phyloP scores from a whole-genome alignment of 140 eudicot species.

The Oenanthe javanica region DNA sequence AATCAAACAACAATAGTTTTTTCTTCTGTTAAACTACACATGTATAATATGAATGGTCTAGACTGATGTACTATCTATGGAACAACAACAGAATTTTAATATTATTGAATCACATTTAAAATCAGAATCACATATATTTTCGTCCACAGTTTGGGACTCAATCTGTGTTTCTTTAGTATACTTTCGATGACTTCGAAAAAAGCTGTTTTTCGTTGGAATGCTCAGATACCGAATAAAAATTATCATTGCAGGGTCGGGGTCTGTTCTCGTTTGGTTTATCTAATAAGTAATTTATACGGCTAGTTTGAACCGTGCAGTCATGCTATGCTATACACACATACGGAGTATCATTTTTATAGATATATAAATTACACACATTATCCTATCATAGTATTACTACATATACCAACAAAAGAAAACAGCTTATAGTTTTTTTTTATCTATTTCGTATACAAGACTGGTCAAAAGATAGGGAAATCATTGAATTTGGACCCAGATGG shows the following conservation, averaged over 20 bases:
- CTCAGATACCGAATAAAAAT: neutral
- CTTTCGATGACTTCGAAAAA: neutral
- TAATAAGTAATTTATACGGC: too few species aligned
- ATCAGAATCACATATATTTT: neutral
- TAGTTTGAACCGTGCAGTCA: too few species aligned
- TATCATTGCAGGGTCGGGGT: neutral
- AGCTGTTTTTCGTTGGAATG: neutral
- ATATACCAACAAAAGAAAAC: too few species aligned
- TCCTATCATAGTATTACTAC: too few species aligned
- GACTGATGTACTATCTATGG: neutral
- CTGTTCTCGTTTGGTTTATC: too few species aligned
- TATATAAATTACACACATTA: too few species aligned
- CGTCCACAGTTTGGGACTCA: neutral
- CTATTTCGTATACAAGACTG: neutral
- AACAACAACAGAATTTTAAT: neutral
- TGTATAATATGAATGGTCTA: neutral
- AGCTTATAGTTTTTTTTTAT: neutral
- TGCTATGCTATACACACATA: too few species aligned
- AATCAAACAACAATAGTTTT: neutral
- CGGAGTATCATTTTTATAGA: too few species aligned
- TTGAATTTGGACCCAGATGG: conserved; percentile 63
- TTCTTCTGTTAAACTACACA: neutral
- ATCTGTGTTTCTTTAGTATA: neutral
- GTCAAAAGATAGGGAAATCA: neutral
- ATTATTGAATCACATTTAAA: neutral